These are phyloP conservation scores for Venturia pyrina DNA, from an alignment of 2,329 filamentous ascomycete species.

Conservation along the genomic window DNA sequence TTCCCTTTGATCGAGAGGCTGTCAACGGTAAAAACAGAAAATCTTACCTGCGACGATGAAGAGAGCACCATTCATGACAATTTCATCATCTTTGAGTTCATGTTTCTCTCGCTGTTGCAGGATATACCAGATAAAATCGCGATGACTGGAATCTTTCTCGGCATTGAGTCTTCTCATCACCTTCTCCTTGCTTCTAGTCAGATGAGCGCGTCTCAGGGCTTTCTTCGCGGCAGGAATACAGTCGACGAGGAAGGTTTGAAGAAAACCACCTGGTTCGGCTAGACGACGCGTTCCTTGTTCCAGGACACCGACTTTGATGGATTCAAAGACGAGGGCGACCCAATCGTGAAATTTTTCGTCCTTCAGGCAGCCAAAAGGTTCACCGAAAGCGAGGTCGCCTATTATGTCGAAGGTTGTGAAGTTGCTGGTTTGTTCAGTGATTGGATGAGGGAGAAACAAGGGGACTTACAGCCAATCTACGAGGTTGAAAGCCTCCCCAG, in stretches of 20 bases:
- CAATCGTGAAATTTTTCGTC: constrained; percentile 18
- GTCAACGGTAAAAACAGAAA: neutral
- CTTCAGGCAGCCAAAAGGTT: constrained; percentile 20
- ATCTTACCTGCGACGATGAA: constrained; percentile 12
- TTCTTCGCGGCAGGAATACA: constrained; percentile 2
- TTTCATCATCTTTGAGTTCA: constrained; percentile 18
- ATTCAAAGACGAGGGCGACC: constrained; percentile 25
- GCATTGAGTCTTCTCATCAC: constrained; percentile 18
- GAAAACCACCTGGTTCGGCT: constrained; percentile 30
- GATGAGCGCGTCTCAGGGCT: constrained; percentile 16
- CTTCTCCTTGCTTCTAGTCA: constrained; percentile 22
- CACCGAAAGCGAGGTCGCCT: constrained; percentile 22
- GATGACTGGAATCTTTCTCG: constrained; percentile 22
- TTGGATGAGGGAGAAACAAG: neutral
- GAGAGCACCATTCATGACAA: constrained; percentile 16
- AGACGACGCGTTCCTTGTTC: constrained; percentile 18
- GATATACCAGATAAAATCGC: constrained; percentile 28
- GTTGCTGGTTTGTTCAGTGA: constrained; percentile 7
- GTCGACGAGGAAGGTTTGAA: constrained; percentile 25
- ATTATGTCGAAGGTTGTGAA: constrained; percentile 18
- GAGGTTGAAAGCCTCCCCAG: constrained; percentile 22
- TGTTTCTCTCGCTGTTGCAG: constrained; percentile 25
- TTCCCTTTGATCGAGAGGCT: neutral
- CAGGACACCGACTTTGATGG: constrained; percentile 20
- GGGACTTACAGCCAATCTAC: constrained; percentile 19